Evolutionary conservation across 805 yeast species (phyloP), one percentile per base, ranked within the genome.

Genomic region (Candida xiaguanensis): DNA sequence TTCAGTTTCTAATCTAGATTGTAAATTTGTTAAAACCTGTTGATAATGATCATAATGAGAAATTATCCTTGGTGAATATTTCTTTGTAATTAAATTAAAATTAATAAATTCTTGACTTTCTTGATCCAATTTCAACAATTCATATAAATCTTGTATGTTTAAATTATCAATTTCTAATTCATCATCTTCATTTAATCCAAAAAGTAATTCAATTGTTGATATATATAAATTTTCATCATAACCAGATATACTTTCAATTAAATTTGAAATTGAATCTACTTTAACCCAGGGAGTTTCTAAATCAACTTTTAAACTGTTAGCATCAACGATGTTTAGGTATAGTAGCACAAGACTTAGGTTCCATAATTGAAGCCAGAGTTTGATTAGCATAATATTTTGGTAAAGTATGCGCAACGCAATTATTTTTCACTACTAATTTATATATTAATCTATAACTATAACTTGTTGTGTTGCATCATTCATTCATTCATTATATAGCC

Each of bases 31-130:
- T n/a, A 50, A 44, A 0, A 72, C 60, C 0, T 54, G 43, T 1
- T 58, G 46, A 50, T 75, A 86, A 51, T 73, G 65, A 38, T 72
- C 70, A 51, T 70, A 82, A 39, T 85, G 85, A 1, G 89, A 64
- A 51, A 78, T 77, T 20, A 88, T 68, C 34, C 80, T 65, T 3
- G 95, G 88, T 1, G 85, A 62, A 39, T 70, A 56, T 22, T 70
- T 59, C 33, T 79, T 72, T 38, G 74, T 57, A 0, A 72, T 71
- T 24, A 78, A 46, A 27, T 73, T 60, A 24, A 76, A 60, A 43
- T 75, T 65, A 7, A 72, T 56, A 22, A 74, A 49, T 6, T 56
- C 43, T 16, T 37, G 32, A 4, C 53, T 31, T 4, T 30, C 42
- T 2, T 31, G 15, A 37, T 42, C 43, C n/a, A 58, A 22, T 2